Percentiles rank a stretch among this genome's conserved stretches.
Evolutionary conservation across 805 yeast genomes (phyloP).

Genomic region (Lipomyces yamanashiensis): DNA sequence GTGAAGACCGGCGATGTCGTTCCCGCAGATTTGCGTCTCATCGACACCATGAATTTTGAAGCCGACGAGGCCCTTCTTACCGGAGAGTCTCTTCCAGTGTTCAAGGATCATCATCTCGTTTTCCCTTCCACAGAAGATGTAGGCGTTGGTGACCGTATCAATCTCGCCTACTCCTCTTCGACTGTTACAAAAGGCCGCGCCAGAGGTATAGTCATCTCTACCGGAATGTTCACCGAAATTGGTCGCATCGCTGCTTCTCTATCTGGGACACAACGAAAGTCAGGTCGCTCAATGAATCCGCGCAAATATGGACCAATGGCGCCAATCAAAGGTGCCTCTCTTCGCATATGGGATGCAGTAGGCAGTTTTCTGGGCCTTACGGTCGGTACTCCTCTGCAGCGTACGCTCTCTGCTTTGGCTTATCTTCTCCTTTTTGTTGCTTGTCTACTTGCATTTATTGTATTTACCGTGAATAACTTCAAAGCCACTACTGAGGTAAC

Average conservation of each 20-base stretch:
- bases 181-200: slow-evolving; percentile 77
- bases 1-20: slow-evolving; percentile 73
- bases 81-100: slow-evolving; percentile 69
- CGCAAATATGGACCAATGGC: slow-evolving; percentile 33
- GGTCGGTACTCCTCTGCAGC: slow-evolving; percentile 81
- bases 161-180: slow-evolving; percentile 72
- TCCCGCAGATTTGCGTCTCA: slow-evolving; percentile 72
- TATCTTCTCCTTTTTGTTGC: slow-evolving; percentile 73
- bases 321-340: slow-evolving; percentile 49
- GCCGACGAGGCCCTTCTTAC: slow-evolving; percentile 71
- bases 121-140: slow-evolving; percentile 47
- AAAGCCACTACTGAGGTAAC: slow-evolving; percentile 80
- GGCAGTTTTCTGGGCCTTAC: slow-evolving; percentile 76
- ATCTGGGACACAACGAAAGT: slow-evolving; percentile 25
- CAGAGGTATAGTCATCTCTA: slow-evolving; percentile 65
- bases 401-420: slow-evolving; percentile 77
- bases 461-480: slow-evolving; percentile 82
- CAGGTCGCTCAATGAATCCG: slow-evolving; percentile 31
- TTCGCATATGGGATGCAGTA: slow-evolving; percentile 57
- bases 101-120: slow-evolving; percentile 54
- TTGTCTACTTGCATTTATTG: slow-evolving; percentile 82
- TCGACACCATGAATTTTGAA: slow-evolving; percentile 66
- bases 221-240: slow-evolving; percentile 75
- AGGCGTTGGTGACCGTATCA: slow-evolving; percentile 75
- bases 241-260: slow-evolving; percentile 65